phyloP scores from a whole-genome alignment of 106 monocot genomes.

The Dactylorhiza incarnata region DNA sequence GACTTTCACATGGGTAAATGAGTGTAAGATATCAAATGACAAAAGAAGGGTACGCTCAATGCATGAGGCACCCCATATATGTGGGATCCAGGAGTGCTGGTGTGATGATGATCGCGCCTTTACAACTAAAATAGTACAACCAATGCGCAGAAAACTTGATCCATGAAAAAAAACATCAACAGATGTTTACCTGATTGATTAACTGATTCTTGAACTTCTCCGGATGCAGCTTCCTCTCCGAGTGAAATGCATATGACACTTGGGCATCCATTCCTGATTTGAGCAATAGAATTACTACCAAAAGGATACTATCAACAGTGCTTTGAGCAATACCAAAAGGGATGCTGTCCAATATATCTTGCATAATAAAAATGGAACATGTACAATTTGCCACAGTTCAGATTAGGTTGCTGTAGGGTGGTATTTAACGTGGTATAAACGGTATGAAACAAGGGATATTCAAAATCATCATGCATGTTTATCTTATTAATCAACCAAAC shows the following conservation, averaged over 20 bases:
- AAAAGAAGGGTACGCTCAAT: neutral
- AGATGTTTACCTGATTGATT: slow-evolving; percentile 21
- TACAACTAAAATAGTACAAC: neutral
- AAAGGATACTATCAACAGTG: neutral
- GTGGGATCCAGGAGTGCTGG: neutral
- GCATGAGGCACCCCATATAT: neutral
- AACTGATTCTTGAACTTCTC: slow-evolving; percentile 56
- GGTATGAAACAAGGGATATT: neutral
- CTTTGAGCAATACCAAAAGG: slow-evolving; percentile 1
- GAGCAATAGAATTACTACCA: neutral
- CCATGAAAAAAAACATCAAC: neutral
- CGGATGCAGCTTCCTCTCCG: slow-evolving; percentile 55
- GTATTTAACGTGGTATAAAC: neutral
- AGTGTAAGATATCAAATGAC: neutral
- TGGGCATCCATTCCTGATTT: slow-evolving; percentile 63
- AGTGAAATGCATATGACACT: slow-evolving; percentile 66
- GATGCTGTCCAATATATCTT: no score
- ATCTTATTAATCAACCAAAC: neutral
- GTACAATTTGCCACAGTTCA: neutral
- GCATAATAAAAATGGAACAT: neutral
- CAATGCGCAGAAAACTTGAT: neutral
- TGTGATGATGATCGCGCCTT: neutral
- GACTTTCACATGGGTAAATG: neutral
- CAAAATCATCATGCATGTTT: neutral
- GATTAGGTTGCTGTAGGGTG: neutral